Conservation (phyloP, 1,139 yeast species). For the Kluyveromyces sp. region DNA sequence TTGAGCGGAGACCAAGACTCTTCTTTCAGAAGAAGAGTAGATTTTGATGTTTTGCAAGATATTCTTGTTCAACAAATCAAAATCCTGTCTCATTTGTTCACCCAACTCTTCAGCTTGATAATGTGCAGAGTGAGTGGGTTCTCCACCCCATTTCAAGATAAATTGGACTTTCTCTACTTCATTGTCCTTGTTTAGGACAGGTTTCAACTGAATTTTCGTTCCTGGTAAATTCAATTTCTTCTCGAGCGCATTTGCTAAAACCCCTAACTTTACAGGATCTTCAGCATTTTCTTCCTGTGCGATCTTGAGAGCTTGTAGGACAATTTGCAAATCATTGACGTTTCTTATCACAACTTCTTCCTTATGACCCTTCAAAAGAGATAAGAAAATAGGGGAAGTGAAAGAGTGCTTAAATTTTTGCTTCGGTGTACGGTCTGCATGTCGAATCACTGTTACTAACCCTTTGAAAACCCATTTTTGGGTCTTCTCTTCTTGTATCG, state of each 20-base stretch:
- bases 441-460: slow-evolving; percentile 83
- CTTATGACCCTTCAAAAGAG: slow-evolving; percentile 84
- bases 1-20: slow-evolving; percentile 90
- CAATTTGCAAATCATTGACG: slow-evolving; percentile 77
- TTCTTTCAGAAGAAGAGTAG: slow-evolving; percentile 86
- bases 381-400: slow-evolving; percentile 77
- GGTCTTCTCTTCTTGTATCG: slow-evolving; percentile 59
- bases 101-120: slow-evolving; percentile 94
- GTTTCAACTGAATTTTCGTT: slow-evolving; percentile 92
- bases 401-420: slow-evolving; percentile 96
- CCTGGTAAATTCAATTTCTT: slow-evolving; percentile 91
- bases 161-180: slow-evolving; percentile 94
- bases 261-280: slow-evolving; percentile 67
- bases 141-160: slow-evolving; percentile 98
- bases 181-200: slow-evolving; percentile 60
- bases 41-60: slow-evolving; percentile 76
- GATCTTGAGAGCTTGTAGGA: slow-evolving; percentile 71
- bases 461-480: slow-evolving; percentile 98
- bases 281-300: slow-evolving; percentile 78
- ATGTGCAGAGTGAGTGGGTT: slow-evolving; percentile 95
- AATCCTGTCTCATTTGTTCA: slow-evolving; percentile 89
- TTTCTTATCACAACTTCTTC: slow-evolving; percentile 95
- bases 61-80: slow-evolving; percentile 75
- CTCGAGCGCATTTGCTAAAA: slow-evolving; percentile 74
- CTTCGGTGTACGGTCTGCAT: slow-evolving; percentile 98